Percentiles rank a stretch among this genome's conserved stretches.
These are phyloP conservation scores for Candida ascalaphidarum DNA, from an alignment of 805 yeast genomes.

Conservation along the genomic window DNA sequence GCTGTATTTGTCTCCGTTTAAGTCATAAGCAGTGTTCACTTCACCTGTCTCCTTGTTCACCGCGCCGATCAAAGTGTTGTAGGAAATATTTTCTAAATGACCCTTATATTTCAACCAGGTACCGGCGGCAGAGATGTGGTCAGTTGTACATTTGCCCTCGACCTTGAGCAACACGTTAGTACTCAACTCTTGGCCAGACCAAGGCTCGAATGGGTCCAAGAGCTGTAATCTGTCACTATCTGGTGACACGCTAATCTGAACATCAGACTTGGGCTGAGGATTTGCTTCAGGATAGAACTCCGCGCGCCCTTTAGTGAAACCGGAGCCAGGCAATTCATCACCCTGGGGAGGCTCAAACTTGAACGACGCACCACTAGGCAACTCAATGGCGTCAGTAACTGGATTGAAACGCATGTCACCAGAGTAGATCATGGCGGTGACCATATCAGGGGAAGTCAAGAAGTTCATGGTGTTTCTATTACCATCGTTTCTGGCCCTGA, in stretches of 20 bases:
- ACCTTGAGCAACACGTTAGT: conserved; percentile 79
- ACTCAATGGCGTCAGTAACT: conserved; percentile 70
- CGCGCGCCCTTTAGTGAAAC: conserved; percentile 68
- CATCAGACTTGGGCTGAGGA: conserved; percentile 56
- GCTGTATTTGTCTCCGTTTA: conserved; percentile 66
- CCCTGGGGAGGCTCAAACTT: conserved; percentile 75
- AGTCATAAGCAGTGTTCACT: conserved; percentile 83
- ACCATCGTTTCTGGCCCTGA: conserved; percentile 97
- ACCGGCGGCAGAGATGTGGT: conserved; percentile 98
- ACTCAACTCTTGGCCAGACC: conserved; percentile 79
- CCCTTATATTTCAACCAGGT: conserved; percentile 98
- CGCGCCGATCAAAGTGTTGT: conserved; percentile 95
- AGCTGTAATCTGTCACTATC: conserved; percentile 87
- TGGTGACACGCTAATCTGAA: conserved; percentile 66
- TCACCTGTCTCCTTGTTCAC: conserved; percentile 95
- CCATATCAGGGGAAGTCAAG: conserved; percentile 97
- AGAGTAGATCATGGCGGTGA: conserved; percentile 92
- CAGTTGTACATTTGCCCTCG: conserved; percentile 97
- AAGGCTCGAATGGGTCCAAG: conserved; percentile 78
- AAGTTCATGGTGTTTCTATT: conserved; percentile 96
- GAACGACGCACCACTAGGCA: conserved; percentile 64
- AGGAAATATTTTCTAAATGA: conserved; percentile 88
- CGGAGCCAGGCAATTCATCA: conserved; percentile 71
- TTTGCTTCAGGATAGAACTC: conserved; percentile 68
- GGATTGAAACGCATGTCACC: conserved; percentile 94